A percentile compares a stretch with the other conserved stretches of the same genome.
phyloP scores from a whole-genome alignment of 768 basidiomycete species.

The Roridomyces roridus region DNA sequence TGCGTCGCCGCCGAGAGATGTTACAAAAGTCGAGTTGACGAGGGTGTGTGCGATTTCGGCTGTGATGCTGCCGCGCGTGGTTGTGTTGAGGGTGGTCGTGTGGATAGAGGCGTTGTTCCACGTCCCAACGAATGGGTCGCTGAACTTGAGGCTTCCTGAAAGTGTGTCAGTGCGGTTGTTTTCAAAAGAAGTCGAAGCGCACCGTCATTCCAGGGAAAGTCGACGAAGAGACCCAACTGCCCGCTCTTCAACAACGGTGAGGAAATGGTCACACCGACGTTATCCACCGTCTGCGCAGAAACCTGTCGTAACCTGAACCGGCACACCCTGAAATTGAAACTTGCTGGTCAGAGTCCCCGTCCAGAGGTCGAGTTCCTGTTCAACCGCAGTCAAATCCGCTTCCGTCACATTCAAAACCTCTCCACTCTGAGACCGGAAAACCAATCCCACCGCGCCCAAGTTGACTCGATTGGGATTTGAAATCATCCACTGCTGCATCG shows the following conservation, averaged over 20 bases:
- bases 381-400: constrained; percentile 38
- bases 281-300: constrained; percentile 44
- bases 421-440: constrained; percentile 42
- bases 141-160: constrained; percentile 43
- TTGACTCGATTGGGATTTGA: constrained; percentile 65
- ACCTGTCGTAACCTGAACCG: constrained; percentile 46
- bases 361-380: constrained; percentile 62
- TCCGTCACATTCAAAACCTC: constrained; percentile 40
- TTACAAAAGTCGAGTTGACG: constrained; percentile 46
- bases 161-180: neutral
- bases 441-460: constrained; percentile 55
- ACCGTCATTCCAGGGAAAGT: constrained; percentile 71
- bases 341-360: constrained; percentile 54
- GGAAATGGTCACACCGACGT: constrained; percentile 44
- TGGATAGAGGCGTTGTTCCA: constrained; percentile 55
- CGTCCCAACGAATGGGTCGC: constrained; percentile 63
- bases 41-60: constrained; percentile 52
- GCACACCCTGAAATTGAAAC: constrained; percentile 44
- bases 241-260: constrained; percentile 47
- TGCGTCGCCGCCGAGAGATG: constrained; percentile 46
- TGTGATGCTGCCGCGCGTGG: constrained; percentile 19
- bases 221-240: constrained; percentile 54
- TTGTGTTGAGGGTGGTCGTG: constrained; percentile 44
- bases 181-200: neutral
- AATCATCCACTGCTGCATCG: constrained; percentile 58